Evolutionary conservation across 805 yeast species (phyloP), one percentile per base, ranked within the genome.

Genomic region (Suhomyces pyralidae): DNA sequence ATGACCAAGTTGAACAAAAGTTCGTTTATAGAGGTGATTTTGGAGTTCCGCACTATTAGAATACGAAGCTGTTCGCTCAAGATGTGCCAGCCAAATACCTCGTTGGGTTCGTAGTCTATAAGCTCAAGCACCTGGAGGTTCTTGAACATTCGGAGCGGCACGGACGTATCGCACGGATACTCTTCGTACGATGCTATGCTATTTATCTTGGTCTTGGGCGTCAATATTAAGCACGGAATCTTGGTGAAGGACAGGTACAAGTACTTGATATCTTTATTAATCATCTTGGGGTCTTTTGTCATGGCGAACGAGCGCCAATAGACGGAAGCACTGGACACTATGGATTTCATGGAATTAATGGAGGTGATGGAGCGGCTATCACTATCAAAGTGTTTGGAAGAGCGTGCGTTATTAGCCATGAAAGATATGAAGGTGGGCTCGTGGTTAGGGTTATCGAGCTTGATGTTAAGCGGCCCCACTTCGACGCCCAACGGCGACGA

Each of bases 81-180:
- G 14, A 67, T 59, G 60, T 83, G 76, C 90, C 90, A 84, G 2
- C 90, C 90, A 64, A 73, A 83, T 8, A 85, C 72, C 55, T 83
- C 86, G 55, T 83, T 81, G 17, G 87, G 85, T 55, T 83, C 87
- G 53, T 82, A 71, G 52, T 83, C 86, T 25, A 74, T 71, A 3
- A 85, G 65, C 61, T 84, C 90, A 45, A 84, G 68, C 19, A 84
- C 86, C 47, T 83, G 81, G 46, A 84, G 67, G 61, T 83, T 85
- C 55, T 82, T 83, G 65, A 84, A 85, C 65, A 81, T 74, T 40
- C 69, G 70, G n/a, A 85, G 63, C 2, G 90, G 89, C 7, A 85
- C 84, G 4, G 86, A 78, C 3, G 88, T 83, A 60, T 85, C 90
- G 63, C 85, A 84, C 0, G 89, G 90, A 61, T 81, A 84, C 61